Evolutionary conservation across 2,329 filamentous ascomycete species (phyloP).

Genomic region (Alternaria incomplexa): DNA sequence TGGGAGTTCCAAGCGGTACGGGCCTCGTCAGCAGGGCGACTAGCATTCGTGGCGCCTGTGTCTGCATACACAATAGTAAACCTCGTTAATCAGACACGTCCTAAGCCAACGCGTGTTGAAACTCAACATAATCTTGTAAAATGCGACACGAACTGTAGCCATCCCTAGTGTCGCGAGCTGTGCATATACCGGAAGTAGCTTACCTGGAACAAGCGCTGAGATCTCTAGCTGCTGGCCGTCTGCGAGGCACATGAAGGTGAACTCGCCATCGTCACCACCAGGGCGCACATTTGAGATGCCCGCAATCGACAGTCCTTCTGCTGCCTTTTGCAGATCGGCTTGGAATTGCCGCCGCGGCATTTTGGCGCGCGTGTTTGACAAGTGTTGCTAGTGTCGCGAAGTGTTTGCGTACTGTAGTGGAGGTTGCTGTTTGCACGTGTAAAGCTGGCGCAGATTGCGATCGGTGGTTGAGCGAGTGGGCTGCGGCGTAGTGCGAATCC

Average conservation of each 20-base stretch:
- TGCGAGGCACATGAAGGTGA: slow-evolving; percentile 62
- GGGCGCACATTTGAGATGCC: slow-evolving; percentile 62
- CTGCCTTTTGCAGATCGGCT: slow-evolving; percentile 60
- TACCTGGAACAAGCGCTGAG: slow-evolving; percentile 48
- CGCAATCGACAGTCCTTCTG: slow-evolving; percentile 47
- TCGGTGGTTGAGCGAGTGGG: slow-evolving; percentile 5
- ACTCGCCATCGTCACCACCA: slow-evolving; percentile 74
- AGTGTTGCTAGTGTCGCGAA: neutral
- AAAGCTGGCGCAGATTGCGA: neutral
- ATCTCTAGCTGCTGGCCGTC: slow-evolving; percentile 42
- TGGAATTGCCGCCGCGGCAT: slow-evolving; percentile 74
- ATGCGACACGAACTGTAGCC: neutral
- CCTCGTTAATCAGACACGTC: neutral
- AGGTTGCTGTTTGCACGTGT: neutral
- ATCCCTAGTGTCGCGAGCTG: neutral
- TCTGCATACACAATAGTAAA: neutral
- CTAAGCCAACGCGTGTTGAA: neutral
- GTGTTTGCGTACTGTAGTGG: neutral
- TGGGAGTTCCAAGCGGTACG: neutral
- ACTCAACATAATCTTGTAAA: neutral
- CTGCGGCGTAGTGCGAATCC: slow-evolving; percentile 2
- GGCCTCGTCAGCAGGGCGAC: neutral
- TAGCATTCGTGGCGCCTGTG: neutral
- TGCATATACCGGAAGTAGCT: neutral
- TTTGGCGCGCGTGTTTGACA: slow-evolving; percentile 5